phyloP scores from a whole-genome alignment of 306 rosid species.

The Echinosophora koreensis region DNA sequence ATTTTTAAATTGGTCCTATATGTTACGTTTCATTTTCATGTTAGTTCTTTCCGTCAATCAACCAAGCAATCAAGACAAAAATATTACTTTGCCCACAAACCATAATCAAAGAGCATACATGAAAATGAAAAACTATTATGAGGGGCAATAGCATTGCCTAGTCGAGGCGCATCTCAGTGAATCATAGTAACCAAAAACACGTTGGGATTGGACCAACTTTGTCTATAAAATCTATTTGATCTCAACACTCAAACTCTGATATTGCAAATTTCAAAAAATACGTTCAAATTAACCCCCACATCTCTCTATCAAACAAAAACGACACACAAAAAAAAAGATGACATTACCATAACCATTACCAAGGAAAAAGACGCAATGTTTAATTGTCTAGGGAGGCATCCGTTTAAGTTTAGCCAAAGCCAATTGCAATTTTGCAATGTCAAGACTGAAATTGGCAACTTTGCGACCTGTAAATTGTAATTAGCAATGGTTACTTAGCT shows the following conservation, averaged over 20 bases:
- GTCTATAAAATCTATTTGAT: conserved; percentile 38
- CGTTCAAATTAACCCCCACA: conserved; percentile 40
- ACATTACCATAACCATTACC: conserved; percentile 34
- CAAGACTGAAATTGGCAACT: conserved; percentile 16
- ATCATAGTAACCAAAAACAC: conserved; percentile 47
- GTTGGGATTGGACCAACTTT: conserved; percentile 63
- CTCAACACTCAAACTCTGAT: conserved; percentile 19
- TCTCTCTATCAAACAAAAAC: conserved; percentile 19
- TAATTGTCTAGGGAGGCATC: not conserved
- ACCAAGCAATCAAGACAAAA: conserved; percentile 9
- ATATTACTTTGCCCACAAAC: conserved; percentile 44
- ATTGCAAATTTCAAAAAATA: conserved; percentile 42
- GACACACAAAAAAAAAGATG: not conserved
- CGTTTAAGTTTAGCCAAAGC: not conserved
- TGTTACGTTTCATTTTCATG: too few species aligned
- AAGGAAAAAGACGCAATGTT: conserved; percentile 21
- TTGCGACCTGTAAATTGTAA: not conserved
- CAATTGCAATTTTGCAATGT: too few species aligned
- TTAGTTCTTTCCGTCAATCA: too few species aligned
- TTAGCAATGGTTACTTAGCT: not conserved
- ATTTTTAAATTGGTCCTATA: too few species aligned
- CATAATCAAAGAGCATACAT: conserved; percentile 37
- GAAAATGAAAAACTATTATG: conserved; percentile 35
- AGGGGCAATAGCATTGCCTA: conserved; percentile 49
- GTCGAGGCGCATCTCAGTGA: conserved; percentile 74